These are phyloP conservation scores for Populus pruinosa DNA, from an alignment of 345 rosid genomes.

Conservation along the genomic window DNA sequence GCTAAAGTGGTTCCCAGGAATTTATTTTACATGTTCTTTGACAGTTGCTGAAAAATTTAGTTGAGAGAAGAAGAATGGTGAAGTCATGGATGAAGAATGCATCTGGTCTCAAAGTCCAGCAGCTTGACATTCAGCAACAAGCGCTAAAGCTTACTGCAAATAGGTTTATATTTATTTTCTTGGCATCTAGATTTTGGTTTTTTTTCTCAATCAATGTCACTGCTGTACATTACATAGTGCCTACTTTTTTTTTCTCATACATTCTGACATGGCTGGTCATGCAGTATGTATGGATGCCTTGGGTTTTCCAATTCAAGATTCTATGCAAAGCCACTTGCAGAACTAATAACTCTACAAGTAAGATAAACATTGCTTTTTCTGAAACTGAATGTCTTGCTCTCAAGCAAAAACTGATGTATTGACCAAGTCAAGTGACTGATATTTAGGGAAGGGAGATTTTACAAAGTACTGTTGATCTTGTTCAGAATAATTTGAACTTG, in stretches of 20 bases:
- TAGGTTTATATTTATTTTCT: constrained; percentile 48
- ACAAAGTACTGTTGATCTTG: constrained; percentile 93
- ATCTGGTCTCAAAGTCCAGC: constrained; percentile 77
- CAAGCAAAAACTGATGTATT: constrained; percentile 6
- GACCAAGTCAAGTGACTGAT: constrained; percentile 12
- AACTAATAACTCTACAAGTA: constrained; percentile 89
- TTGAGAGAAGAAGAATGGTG: constrained; percentile 79
- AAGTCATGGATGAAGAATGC: constrained; percentile 79
- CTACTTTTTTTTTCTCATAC: constrained; percentile 6
- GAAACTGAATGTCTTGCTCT: constrained; percentile 6
- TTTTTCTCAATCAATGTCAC: background rate
- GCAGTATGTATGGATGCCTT: constrained; percentile 99
- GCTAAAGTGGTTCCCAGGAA: background rate
- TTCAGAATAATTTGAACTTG: constrained; percentile 80
- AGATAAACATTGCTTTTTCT: constrained; percentile 15
- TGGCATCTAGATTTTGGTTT: constrained; percentile 1
- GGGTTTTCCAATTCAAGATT: constrained; percentile 98
- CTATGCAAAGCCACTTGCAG: constrained; percentile 97
- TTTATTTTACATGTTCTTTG: constrained; percentile 20
- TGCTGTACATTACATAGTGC: background rate
- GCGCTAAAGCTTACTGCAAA: constrained; percentile 97
- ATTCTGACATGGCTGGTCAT: constrained; percentile 12
- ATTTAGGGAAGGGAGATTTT: constrained; percentile 97
- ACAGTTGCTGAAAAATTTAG: constrained; percentile 87
- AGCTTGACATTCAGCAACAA: constrained; percentile 95